Evolutionary conservation across 2,329 filamentous ascomycete species (phyloP), one percentile per base, ranked within the genome.

Genomic region (Dryadomyces sulphureus): DNA sequence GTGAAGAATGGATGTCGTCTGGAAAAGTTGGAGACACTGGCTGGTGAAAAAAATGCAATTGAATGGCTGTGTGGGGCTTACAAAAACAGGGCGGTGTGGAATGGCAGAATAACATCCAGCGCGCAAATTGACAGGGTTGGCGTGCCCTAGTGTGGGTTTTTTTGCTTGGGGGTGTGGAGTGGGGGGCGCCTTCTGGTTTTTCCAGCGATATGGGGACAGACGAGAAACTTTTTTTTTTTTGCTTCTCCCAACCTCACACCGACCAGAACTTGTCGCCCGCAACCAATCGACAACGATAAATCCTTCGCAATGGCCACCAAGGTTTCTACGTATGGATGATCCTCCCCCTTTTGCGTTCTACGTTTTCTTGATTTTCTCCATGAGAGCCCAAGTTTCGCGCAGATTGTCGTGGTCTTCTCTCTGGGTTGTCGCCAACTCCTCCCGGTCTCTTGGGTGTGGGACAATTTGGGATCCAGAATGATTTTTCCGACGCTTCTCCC

Each of bases 361-460:
- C n/a, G 22, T n/a, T 20, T 19, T 24, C 25, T 50, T 36, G 34
- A 25, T 16, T 41, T 48, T 41, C 34, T 19, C 22, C n/a, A 27
- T 19, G 19, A 30, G n/a, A 27, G 27, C 25, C 32, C 34, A 32
- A 35, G 42, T 61, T 62, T 8, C 8, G 69, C 67, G 70, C 68
- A 77, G 79, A 83, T 86, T 85, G 81, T 84, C 75, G 77, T 77
- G 73, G 83, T 86, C 79, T 79, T 83, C 79, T 86, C 77, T 79
- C 83, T 87, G 79, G 74, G 64, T 55, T 65, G 63, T 56, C 57
- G 57, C 58, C 14, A 58, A 52, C 55, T 56, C 57, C 39, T 47
- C 20, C 38, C 24, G 22, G 2, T 11, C 21, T 19, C 21, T 32
- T 32, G 27, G 27, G 5, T 32, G 27, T 9, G 16, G 12, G 17